Evolutionary conservation across 2,329 filamentous ascomycete species (phyloP).

Genomic region (Alternaria arbusti): DNA sequence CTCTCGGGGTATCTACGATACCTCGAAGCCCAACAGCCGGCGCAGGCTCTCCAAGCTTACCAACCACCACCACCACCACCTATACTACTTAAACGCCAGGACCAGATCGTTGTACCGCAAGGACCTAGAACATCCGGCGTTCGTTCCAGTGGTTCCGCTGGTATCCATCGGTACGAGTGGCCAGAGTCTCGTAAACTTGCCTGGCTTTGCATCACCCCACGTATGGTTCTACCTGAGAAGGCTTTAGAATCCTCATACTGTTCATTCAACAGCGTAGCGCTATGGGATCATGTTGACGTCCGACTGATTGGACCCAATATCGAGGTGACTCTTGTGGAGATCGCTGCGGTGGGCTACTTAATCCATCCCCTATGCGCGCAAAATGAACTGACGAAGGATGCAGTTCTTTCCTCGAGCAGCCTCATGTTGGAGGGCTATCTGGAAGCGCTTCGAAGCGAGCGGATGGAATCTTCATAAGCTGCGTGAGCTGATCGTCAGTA

Average conservation of each 20-base stretch:
- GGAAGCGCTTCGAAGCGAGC: not conserved
- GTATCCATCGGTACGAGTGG: not conserved
- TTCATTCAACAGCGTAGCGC: not conserved
- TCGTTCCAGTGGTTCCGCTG: not conserved
- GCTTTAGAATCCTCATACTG: not conserved
- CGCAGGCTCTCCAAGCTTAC: not conserved
- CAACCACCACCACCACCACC: not conserved
- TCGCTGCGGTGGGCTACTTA: not conserved
- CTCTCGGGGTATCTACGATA: not conserved
- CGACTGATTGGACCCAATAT: not conserved
- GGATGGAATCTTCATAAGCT: not conserved
- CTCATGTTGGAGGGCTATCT: not conserved
- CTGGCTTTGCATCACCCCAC: not conserved
- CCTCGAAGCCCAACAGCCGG: not conserved
- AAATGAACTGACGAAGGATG: not conserved
- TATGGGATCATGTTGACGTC: not conserved
- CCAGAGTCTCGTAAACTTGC: not conserved
- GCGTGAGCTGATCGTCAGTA: not conserved
- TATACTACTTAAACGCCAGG: not conserved
- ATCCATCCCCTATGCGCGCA: not conserved
- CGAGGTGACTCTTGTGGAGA: not conserved
- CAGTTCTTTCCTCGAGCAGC: not conserved
- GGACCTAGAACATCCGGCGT: not conserved
- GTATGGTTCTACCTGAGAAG: not conserved
- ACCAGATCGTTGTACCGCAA: not conserved